These are phyloP conservation scores for Phanerodontia chrysosporium DNA, from an alignment of 768 basidiomycete species.

Conservation along the genomic window DNA sequence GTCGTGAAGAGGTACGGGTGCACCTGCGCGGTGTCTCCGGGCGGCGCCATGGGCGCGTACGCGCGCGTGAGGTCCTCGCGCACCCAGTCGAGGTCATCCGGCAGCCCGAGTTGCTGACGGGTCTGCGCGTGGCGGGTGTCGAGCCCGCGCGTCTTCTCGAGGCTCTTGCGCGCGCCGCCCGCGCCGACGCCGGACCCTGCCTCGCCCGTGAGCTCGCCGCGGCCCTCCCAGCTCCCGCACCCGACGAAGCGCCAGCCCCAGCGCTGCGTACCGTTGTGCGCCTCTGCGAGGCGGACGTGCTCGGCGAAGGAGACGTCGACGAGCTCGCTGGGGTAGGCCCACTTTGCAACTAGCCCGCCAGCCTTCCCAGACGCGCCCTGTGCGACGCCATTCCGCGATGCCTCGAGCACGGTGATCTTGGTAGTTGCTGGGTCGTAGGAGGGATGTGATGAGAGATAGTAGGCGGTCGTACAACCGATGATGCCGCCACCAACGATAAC, in stretches of 20 bases:
- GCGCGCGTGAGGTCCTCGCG: conserved; percentile 50
- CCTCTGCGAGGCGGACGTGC: conserved; percentile 66
- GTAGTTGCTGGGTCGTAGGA: conserved; percentile 35
- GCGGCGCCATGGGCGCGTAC: conserved; percentile 56
- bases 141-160: conserved; percentile 54
- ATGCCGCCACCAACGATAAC: conserved; percentile 85
- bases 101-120: conserved; percentile 20
- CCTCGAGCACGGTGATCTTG: conserved; percentile 64
- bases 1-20: conserved; percentile 73
- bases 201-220: conserved; percentile 34
- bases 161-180: conserved; percentile 38
- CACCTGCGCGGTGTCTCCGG: conserved; percentile 68
- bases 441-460: conserved; percentile 66
- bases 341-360: conserved; percentile 78
- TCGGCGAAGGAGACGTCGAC: conserved; percentile 69
- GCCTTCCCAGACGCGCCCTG: conserved; percentile 84
- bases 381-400: conserved; percentile 60
- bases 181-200: conserved; percentile 20
- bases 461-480: conserved; percentile 80
- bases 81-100: conserved; percentile 32
- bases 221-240: conserved; percentile 74
- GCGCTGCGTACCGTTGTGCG: conserved; percentile 62
- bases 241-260: conserved; percentile 82
- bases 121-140: conserved; percentile 15
- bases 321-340: conserved; percentile 76